Base-by-base conservation (phyloP, 2,329 filamentous ascomycete species). In the Erysiphe pulchra region DNA sequence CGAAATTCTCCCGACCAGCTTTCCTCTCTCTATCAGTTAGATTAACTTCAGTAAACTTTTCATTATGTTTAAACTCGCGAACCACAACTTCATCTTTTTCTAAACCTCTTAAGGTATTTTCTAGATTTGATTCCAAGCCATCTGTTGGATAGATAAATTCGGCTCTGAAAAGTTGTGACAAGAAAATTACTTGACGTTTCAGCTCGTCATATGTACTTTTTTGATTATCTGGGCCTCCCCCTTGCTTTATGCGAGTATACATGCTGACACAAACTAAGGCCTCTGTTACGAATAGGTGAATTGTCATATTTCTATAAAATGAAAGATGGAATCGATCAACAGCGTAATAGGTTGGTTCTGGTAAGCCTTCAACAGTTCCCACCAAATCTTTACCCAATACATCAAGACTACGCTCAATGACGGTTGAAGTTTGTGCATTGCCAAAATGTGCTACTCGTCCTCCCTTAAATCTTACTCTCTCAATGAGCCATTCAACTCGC, bases 231-330 rank as follows among this genome's bases (percentile, higher is more conserved):
- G 82, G 80, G 0, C 81, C 83, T n/a, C 87, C 87, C 14, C 90
- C 90, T 50, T 76, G 75, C 61, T 98, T 98, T 46, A 95, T 80
- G 40, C 75, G 73, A 0, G 77, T 90, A 60, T 98, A 98, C 68
- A 98, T 77, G 28, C 81, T 81, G 4, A 78, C 83, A 49, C 83
- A 90, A 18, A 95, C 83, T 4, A 98, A 67, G 0, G 87, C 81
- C 59, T 95, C 86, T 2, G 84, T 80, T 47, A 98, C 90, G 60
- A 98, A 98, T 5, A 98, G 71, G 58, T 98, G 90, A 50, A 98
- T 98, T 0, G 87, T 94, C 90, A 95, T 95, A 61, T 98, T 98
- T 45, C 90, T 78, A 63, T 98, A 98, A 61, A 98, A 98, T 0
- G 85, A 93, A 10, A 98, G 71, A 58, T 98, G 90, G 65, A 98